Base-by-base conservation (phyloP, 1,139 yeast species). In the Saccharomyces uvarum region DNA sequence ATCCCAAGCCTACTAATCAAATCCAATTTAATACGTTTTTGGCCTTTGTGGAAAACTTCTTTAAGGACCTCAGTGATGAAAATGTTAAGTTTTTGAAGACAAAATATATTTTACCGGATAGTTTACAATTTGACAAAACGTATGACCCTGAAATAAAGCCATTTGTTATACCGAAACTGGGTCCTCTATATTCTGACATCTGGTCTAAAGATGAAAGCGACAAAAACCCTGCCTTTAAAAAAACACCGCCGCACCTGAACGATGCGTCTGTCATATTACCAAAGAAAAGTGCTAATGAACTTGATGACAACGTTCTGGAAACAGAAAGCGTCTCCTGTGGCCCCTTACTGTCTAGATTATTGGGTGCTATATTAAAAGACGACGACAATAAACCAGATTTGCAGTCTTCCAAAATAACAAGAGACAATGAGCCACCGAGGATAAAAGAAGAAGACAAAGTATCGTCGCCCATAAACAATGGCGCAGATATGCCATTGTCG, bases 21-120 rank as follows among this genome's bases (percentile, higher is more conserved):
- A 95, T 93, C 21, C 97, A 90, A 65, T 90, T 88, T 69, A 78
- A 89, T 16, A 91, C 99, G 0, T 95, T 88, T 69, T 86, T 88
- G 59, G 74, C 93, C 0, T 89, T 86, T 61, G 78, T 90, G 50
- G 99, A 93, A 67, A 88, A 93, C 38, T 93, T 81, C 68, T 91
- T 86, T 72, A 77, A 96, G 56, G 80, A 81, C 5, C 88, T 81
- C 62, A 75, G 79, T 27, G 96, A 86, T 59, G 97, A 90, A 42
- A 99, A 93, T 67, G 67, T 90, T 47, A 83, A 84, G 52, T 83
- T 89, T 62, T 73, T 93, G 53, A 81, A 81, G 59, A 85, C 82
- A 59, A 82, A 82, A 58, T 74, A 75, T 57, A 75, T 83, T 32
- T 70, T 79, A 42, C 88, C 86, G 32, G 79, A 82, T 0, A 78